Evolutionary conservation across 1,284 basidiomycete genomes (phyloP), one percentile per base, ranked within the genome.

Genomic region (Fomitopsis pinicola): DNA sequence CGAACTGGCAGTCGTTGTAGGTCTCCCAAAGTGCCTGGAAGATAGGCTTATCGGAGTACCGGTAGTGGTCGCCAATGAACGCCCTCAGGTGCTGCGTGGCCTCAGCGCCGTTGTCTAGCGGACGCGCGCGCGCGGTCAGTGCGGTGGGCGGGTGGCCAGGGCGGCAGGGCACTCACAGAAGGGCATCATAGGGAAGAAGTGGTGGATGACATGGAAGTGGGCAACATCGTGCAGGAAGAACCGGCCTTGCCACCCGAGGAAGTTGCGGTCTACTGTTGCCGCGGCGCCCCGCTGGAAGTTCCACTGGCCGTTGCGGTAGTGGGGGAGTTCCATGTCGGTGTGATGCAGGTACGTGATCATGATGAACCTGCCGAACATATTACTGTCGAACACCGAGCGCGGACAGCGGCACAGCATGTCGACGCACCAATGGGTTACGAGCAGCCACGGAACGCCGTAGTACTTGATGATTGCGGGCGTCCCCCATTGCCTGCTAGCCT

Each of bases 1-100:
- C 86, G 74, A 89, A 92, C 70, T 87, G 78, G 66, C 83, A 88
- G 22, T 78, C 73, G 67, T 84, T 86, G 68, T 84, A 86, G 59
- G 73, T 82, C 5, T 80, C 74, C 84, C 84, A 86, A 5, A 87
- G 76, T 2, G 82, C 79, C 62, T 75, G 69, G 75, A 85, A 85
- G 2, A 77, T 76, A 26, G 80, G 78, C 59, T 78, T 76, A 35
- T 82, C 75, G 9, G 80, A 82, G 61, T 68, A 77, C 19, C 69
- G 73, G 64, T 85, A 85, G 67, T 85, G 79, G 1, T 82, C 76
- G 14, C 83, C 82, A 48, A 86, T 78, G 66, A 84, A 82, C 2
- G 72, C 74, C 59, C 80, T 80, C 58, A 87, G 69, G 65, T 85
- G 72, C 42, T 78, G 67, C 0, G 83, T 86, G 4, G 82, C 83